Percentiles rank a stretch among this genome's conserved stretches.
phyloP scores from a whole-genome alignment of 306 rosid species.

The Vigna hirtella region DNA sequence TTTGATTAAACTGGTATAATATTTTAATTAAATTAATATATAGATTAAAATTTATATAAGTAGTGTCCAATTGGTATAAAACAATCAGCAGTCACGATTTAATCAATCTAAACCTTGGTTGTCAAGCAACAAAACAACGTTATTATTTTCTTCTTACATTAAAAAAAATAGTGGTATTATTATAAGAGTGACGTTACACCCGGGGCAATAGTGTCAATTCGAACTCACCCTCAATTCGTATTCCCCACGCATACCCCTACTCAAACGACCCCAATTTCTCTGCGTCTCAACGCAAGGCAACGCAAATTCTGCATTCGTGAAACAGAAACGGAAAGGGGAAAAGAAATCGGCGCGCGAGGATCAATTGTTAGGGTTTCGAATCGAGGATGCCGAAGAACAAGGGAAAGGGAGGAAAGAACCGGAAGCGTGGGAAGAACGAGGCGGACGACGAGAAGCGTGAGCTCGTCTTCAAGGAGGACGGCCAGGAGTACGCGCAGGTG shows the following conservation, averaged over 20 bases:
- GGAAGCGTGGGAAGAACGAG: conserved; percentile 72
- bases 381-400: conserved; percentile 68
- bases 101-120: too few species aligned
- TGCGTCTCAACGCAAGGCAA: not conserved
- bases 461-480: conserved; percentile 72
- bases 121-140: too few species aligned
- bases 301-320: not conserved
- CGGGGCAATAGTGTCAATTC: not conserved
- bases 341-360: not conserved
- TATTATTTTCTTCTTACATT: too few species aligned
- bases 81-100: too few species aligned
- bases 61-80: too few species aligned
- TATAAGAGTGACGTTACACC: not conserved
- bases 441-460: conserved; percentile 69
- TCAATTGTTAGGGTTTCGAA: not conserved
- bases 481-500: conserved; percentile 70
- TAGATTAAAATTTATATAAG: too few species aligned
- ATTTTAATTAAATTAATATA: too few species aligned
- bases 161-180: too few species aligned
- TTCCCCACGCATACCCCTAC: conserved; percentile 1
- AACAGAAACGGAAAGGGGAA: not conserved
- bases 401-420: conserved; percentile 77
- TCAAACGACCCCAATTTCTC: not conserved
- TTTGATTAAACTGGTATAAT: too few species aligned
- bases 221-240: not conserved